phyloP scores from a whole-genome alignment of 192 early-diverging fungal species.

The Backusella parvicylindrica region DNA sequence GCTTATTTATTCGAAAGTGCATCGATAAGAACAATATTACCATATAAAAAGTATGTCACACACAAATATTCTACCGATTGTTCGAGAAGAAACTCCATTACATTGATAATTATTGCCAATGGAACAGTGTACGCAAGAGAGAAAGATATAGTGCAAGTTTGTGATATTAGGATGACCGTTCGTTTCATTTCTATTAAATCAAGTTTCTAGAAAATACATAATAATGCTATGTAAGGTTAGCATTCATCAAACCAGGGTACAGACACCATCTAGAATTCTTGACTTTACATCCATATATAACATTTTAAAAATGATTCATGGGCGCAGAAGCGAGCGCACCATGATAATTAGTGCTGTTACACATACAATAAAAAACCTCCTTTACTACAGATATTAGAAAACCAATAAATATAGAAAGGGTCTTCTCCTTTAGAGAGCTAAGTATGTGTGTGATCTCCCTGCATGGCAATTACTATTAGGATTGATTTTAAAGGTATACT shows the following conservation, averaged over 20 bases:
- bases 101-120: not conserved
- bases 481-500: not conserved
- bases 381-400: not conserved
- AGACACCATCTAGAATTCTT: not conserved
- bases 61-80: not conserved
- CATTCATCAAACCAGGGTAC: not conserved
- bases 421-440: not conserved
- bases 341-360: not conserved
- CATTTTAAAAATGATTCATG: not conserved
- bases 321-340: not conserved
- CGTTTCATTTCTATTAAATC: too few relatives aligned
- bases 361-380: not conserved
- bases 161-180: too few relatives aligned
- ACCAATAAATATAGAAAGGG: not conserved
- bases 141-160: too few relatives aligned
- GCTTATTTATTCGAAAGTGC: not conserved
- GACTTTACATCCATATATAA: not conserved
- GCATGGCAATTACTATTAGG: not conserved
- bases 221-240: not conserved
- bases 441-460: not conserved
- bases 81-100: not conserved
- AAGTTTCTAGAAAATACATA: too few relatives aligned
- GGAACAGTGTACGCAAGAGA: not conserved
- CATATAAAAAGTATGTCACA: not conserved
- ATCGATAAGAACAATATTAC: too few relatives aligned